Evolutionary conservation across 148 eudicot genomes (phyloP), one percentile per base, ranked within the genome.

Genomic region (Rhododendron williamsianum): DNA sequence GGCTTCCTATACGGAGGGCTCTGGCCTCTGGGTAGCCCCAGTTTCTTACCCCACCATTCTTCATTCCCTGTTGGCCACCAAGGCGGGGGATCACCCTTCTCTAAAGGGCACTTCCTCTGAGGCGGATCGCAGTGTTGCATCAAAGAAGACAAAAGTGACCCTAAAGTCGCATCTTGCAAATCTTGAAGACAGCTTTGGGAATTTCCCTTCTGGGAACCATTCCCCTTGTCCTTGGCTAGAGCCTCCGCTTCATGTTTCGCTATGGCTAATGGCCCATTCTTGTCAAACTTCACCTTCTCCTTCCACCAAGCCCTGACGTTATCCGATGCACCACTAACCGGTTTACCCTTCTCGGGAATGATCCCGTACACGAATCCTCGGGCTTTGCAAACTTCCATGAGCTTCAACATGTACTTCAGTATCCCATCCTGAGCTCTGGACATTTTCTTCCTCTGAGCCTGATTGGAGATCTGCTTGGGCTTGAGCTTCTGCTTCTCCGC

Each of bases 241-340:
- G 91, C 90, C 84, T 95, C 99, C 0, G 90, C 89, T 35, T 96
- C 98, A 81, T 95, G 90, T 89, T 95, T 95, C 0, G 90, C 88
- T 43, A 96, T 92, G 15, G 99, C 99, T 41, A 98, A 95, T 1
- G 93, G 98, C 11, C 98, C 99, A 76, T 96, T 96, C 89, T 95
- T 96, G 83, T 96, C 99, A 52, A 96, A 95, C 76, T 93, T 95
- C 76, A 96, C 99, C 87, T 96, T 96, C 85, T 96, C 99, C 85
- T 96, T 96, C 99, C 99, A 96, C 99, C 99, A 96, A n/a, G 96
- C 99, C 77, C 99, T 88, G 41, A 96, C 79, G 87, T 96, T 96
- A 89, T 96, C 99, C 0, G 99, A 96, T 52, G 99, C 76, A 27
- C 99, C 99, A 36, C 99, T 94, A 0, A 96, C 99, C 0, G 99